phyloP scores from a whole-genome alignment of 306 rosid genomes.

The Erythrophleum fordii region DNA sequence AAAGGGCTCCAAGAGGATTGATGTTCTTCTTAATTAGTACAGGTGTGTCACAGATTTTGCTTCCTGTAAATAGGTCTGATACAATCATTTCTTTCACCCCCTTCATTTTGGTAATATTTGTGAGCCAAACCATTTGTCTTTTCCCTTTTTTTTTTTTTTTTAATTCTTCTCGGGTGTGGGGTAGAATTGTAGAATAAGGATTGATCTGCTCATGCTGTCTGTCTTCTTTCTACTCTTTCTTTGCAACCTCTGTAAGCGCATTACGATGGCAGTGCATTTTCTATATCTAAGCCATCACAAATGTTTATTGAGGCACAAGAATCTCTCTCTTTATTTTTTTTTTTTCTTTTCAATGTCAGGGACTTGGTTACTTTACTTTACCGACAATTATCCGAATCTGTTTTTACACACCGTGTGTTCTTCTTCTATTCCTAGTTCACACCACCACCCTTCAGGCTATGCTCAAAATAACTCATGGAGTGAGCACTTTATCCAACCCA shows the following conservation, averaged over 20 bases:
- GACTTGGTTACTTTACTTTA: constrained; percentile 32
- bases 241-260: constrained; percentile 41
- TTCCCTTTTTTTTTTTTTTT: constrained; percentile 7
- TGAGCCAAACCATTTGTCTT: constrained; percentile 47
- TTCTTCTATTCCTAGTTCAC: constrained; percentile 21
- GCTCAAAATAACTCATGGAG: constrained; percentile 32
- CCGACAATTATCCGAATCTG: constrained; percentile 31
- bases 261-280: constrained; percentile 37
- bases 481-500: constrained; percentile 33
- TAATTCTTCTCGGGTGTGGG: constrained; percentile 49
- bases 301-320: constrained; percentile 39
- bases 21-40: constrained; percentile 40
- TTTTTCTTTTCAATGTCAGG: constrained; percentile 27
- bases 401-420: constrained; percentile 21
- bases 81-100: constrained; percentile 45
- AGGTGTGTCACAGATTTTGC: constrained; percentile 54
- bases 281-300: constrained; percentile 41
- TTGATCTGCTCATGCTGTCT: constrained; percentile 29
- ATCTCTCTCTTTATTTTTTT: not conserved
- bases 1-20: constrained; percentile 34
- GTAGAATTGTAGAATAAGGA: constrained; percentile 50
- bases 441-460: constrained; percentile 7
- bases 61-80: constrained; percentile 54
- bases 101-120: constrained; percentile 47
- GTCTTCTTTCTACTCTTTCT: constrained; percentile 37